phyloP scores from a whole-genome alignment of 257 asterid species.

The Cinchona pubescens region DNA sequence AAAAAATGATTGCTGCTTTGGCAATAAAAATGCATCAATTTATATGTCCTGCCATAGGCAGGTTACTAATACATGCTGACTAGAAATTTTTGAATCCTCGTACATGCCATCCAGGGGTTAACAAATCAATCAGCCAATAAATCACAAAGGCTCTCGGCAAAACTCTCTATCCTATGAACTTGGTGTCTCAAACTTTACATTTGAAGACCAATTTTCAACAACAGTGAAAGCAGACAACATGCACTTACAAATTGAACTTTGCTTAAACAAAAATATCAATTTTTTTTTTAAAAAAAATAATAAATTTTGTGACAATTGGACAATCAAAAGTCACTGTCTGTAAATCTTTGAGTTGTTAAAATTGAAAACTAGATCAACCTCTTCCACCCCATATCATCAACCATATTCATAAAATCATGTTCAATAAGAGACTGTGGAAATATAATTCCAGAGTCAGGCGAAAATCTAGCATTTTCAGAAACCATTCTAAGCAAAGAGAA shows the following conservation, averaged over 20 bases:
- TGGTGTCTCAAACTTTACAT: too few species aligned
- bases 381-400: neutral
- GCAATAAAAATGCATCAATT: neutral
- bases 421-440: neutral
- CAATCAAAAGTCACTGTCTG: neutral
- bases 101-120: neutral
- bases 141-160: neutral
- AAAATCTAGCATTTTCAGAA: neutral
- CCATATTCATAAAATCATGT: neutral
- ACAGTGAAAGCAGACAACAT: too few species aligned
- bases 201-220: too few species aligned
- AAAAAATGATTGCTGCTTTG: neutral
- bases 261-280: too few species aligned
- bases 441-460: neutral
- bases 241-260: too few species aligned
- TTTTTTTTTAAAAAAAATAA: too few species aligned
- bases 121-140: neutral
- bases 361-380: neutral
- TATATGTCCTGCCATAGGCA: neutral
- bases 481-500: neutral
- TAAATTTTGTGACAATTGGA: neutral
- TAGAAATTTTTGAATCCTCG: neutral
- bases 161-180: too few species aligned
- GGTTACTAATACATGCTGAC: neutral
- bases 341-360: neutral